Conservation (phyloP, 768 basidiomycete species). For the Pleurotus cornucopiae region DNA sequence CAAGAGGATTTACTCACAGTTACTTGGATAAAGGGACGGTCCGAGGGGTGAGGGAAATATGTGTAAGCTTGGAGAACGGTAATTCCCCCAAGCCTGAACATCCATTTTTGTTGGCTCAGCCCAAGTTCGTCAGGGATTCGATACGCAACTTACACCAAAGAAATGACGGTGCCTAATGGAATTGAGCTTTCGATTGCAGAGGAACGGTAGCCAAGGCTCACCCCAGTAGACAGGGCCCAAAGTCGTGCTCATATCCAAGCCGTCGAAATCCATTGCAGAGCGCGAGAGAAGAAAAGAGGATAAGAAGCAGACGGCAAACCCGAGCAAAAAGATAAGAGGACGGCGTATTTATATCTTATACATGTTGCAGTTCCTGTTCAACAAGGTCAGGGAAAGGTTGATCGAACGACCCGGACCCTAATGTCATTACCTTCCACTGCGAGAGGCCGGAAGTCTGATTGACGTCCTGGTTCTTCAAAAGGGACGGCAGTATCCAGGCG, state of each 20-base stretch:
- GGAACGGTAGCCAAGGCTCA: not conserved
- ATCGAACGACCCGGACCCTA: no score
- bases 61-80: slow-evolving; percentile 36
- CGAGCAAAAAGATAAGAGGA: no score
- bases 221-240: slow-evolving; percentile 31
- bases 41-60: slow-evolving; percentile 30
- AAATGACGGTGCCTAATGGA: slow-evolving; percentile 21
- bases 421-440: no score
- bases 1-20: slow-evolving; percentile 21
- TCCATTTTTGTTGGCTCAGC: not conserved
- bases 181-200: not conserved
- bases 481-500: no score
- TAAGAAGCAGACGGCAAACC: not conserved
- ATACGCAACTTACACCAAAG: slow-evolving; percentile 18
- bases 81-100: slow-evolving; percentile 31
- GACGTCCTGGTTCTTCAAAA: no score
- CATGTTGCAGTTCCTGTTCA: not conserved
- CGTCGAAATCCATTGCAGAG: not conserved
- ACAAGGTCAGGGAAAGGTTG: not conserved
- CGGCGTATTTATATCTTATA: no score
- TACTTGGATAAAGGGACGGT: slow-evolving; percentile 22
- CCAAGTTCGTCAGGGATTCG: no score
- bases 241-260: slow-evolving; percentile 18
- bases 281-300: not conserved
- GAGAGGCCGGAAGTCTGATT: no score